These are phyloP conservation scores for Alternaria brassicicola DNA, from an alignment of 2,329 filamentous ascomycete genomes.

Conservation along the genomic window DNA sequence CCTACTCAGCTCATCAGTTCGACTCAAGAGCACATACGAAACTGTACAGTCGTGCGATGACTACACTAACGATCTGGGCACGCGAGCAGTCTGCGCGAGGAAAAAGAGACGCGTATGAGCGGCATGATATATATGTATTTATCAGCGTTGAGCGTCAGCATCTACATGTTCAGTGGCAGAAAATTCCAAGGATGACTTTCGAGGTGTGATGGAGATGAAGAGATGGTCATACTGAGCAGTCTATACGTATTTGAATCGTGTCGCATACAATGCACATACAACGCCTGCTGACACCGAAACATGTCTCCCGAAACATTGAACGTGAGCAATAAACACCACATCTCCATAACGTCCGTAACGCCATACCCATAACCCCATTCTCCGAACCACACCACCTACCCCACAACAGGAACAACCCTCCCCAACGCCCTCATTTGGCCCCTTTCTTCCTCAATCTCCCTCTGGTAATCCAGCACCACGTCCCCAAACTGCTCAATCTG, in stretches of 20 bases:
- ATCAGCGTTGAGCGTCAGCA: neutral
- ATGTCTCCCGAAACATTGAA: neutral
- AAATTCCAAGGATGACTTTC: too few species aligned
- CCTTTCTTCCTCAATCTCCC: constrained; percentile 17
- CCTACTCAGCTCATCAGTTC: neutral
- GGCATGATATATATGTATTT: neutral
- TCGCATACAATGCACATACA: neutral
- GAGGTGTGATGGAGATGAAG: neutral
- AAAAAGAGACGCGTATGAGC: neutral
- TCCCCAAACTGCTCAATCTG: constrained; percentile 60
- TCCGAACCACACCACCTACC: constrained; percentile 4
- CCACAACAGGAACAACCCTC: constrained; percentile 33
- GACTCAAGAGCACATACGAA: neutral
- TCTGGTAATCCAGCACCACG: constrained; percentile 41
- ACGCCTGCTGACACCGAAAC: neutral
- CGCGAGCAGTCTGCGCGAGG: neutral
- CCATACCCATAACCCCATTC: neutral
- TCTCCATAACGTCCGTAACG: neutral
- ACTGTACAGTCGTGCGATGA: neutral
- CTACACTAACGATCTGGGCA: neutral
- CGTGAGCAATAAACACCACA: neutral
- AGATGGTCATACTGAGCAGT: neutral
- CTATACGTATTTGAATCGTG: neutral
- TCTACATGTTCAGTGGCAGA: neutral
- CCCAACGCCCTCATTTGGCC: constrained; percentile 14